A percentile compares a stretch with the other conserved stretches of the same genome.
phyloP scores from a whole-genome alignment of 2,329 filamentous ascomycete species.

The Colletotrichum shisoi region DNA sequence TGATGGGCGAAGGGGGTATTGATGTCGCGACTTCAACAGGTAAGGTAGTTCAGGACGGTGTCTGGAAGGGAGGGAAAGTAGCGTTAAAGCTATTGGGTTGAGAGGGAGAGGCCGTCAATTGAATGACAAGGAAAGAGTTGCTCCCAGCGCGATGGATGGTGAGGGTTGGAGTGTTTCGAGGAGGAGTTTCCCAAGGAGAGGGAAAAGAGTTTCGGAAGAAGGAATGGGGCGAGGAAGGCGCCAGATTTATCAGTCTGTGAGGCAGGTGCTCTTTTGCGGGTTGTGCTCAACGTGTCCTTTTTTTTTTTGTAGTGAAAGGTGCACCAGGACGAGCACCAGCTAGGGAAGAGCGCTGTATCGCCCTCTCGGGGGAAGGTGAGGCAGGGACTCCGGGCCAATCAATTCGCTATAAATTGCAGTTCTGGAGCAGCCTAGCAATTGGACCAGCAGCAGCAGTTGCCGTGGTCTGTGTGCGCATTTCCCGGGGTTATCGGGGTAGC shows the following conservation, averaged over 20 bases:
- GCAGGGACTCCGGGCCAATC: constrained; percentile 12
- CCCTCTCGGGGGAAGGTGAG: constrained; percentile 21
- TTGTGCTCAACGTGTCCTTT: constrained; percentile 42
- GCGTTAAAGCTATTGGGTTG: constrained; percentile 31
- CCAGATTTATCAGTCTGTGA: constrained; percentile 39
- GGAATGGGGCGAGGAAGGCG: constrained; percentile 37
- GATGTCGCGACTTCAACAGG: constrained; percentile 8
- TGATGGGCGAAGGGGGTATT: constrained; percentile 56
- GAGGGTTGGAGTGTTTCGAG: constrained; percentile 25
- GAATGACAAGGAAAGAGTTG: constrained; percentile 34
- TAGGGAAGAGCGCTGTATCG: constrained; percentile 34
- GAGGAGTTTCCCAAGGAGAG: constrained; percentile 37
- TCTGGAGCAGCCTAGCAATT: constrained; percentile 16
- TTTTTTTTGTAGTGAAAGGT: constrained; percentile 36
- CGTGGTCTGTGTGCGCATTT: constrained; percentile 5
- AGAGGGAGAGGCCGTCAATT: constrained; percentile 32
- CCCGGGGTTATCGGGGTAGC: constrained; percentile 29
- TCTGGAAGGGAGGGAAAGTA: neutral
- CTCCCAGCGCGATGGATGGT: constrained; percentile 31
- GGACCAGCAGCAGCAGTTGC: constrained; percentile 21
- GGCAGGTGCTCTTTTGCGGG: constrained; percentile 25
- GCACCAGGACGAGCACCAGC: constrained; percentile 27
- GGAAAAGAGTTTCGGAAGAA: constrained; percentile 37
- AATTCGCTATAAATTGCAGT: constrained; percentile 19
- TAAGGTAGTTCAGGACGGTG: neutral